Percentiles rank a stretch among this genome's conserved stretches.
Conservation (phyloP, 805 yeast genomes). For the Candida insectalens region DNA sequence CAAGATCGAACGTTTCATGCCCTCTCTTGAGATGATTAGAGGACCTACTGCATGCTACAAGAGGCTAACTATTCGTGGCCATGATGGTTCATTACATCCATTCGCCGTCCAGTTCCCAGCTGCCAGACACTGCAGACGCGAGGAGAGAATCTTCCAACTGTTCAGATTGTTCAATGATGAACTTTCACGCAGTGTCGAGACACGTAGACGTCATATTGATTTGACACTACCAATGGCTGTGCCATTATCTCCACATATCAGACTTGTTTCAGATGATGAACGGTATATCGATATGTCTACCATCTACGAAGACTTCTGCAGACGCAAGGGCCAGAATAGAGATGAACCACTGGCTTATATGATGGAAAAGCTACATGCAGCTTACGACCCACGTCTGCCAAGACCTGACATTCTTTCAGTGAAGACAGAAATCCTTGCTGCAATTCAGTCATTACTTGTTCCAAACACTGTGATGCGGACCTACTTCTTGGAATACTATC, state of each 20-base stretch:
- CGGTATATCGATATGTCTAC: conserved; percentile 67
- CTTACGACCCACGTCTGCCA: conserved; percentile 87
- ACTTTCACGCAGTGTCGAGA: conserved; percentile 71
- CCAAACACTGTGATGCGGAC: conserved; percentile 78
- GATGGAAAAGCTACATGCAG: conserved; percentile 78
- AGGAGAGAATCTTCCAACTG: conserved; percentile 86
- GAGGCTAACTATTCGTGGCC: conserved; percentile 81
- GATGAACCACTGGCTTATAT: conserved; percentile 89
- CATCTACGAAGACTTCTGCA: conserved; percentile 83
- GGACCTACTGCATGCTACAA: conserved; percentile 88
- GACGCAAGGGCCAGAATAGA: conserved; percentile 57
- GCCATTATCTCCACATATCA: conserved; percentile 89
- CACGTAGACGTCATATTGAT: conserved; percentile 74
- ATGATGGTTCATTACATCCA: conserved; percentile 84
- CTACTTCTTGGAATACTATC: conserved; percentile 60
- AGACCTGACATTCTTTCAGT: conserved; percentile 86
- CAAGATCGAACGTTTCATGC: conserved; percentile 87
- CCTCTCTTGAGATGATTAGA: conserved; percentile 78
- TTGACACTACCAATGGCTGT: conserved; percentile 87
- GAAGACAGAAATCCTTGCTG: conserved; percentile 82
- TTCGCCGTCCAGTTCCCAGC: conserved; percentile 98
- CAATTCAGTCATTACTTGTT: conserved; percentile 79
- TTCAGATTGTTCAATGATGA: conserved; percentile 84
- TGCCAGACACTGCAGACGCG: conserved; percentile 94
- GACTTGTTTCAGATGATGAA: conserved; percentile 78